Conservation (phyloP, 2,329 filamentous ascomycete genomes). For the Colletotrichum tamarilloi region DNA sequence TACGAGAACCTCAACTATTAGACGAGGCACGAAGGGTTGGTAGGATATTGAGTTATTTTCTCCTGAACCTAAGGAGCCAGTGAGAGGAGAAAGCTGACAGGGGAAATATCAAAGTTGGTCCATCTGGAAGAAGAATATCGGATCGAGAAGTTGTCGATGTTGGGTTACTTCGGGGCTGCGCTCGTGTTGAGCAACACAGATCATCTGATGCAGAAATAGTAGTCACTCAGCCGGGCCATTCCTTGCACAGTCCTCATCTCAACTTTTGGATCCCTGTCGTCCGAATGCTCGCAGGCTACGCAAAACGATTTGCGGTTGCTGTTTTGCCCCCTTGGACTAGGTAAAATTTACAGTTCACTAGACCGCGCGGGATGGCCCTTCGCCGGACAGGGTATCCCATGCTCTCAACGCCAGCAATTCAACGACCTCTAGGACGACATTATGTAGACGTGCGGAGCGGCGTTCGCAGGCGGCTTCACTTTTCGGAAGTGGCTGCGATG, state of each 20-base stretch:
- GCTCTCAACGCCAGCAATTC: neutral
- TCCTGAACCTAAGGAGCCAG: neutral
- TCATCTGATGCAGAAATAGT: conserved; percentile 1
- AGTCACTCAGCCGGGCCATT: neutral
- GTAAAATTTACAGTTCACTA: neutral
- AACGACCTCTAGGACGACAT: neutral
- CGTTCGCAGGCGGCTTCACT: neutral
- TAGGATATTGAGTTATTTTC: neutral
- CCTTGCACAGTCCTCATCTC: neutral
- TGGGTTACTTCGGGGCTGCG: neutral
- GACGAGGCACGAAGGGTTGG: neutral
- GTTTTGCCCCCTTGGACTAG: neutral
- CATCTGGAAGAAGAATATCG: neutral
- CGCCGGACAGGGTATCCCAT: neutral
- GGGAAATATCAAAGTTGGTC: too few species aligned
- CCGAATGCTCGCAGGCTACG: neutral
- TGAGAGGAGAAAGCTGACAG: neutral
- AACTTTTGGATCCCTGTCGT: neutral
- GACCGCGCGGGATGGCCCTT: neutral
- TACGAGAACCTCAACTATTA: neutral
- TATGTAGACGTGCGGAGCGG: neutral
- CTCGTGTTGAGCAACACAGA: neutral
- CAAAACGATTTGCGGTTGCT: neutral
- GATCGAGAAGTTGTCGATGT: neutral
- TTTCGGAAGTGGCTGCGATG: neutral